Evolutionary conservation across 2,329 filamentous ascomycete genomes (phyloP).

Genomic region (Alternaria longipes): DNA sequence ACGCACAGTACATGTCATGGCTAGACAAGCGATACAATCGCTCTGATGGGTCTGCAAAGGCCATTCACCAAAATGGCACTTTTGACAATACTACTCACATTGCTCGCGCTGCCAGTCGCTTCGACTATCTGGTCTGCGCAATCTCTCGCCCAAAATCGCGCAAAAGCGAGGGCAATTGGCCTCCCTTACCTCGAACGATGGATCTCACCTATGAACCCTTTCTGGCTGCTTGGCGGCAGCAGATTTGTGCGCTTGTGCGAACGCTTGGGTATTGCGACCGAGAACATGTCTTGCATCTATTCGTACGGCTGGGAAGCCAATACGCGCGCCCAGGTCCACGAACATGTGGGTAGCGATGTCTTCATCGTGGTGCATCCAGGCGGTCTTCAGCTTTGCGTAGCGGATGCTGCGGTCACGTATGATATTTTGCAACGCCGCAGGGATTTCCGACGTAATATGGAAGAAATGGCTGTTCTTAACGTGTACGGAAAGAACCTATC

Average conservation of each 20-base stretch:
- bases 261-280: slow-evolving; percentile 8
- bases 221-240: slow-evolving; percentile 26
- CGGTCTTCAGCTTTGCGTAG: neutral
- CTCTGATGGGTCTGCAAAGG: too few relatives aligned
- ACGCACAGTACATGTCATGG: neutral
- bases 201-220: slow-evolving; percentile 21
- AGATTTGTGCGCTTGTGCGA: slow-evolving; percentile 7
- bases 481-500: too few relatives aligned
- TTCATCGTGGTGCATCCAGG: neutral
- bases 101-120: slow-evolving; percentile 1
- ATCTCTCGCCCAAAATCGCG: slow-evolving; percentile 8
- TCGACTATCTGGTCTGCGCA: slow-evolving; percentile 3
- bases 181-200: slow-evolving; percentile 28
- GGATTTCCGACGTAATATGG: too few relatives aligned
- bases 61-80: too few relatives aligned
- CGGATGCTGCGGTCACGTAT: slow-evolving; percentile 12
- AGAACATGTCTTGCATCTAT: slow-evolving; percentile 12
- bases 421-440: neutral
- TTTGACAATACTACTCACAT: neutral
- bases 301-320: slow-evolving; percentile 24
- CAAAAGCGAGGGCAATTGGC: slow-evolving; percentile 19
- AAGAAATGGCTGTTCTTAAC: too few relatives aligned
- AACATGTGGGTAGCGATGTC: slow-evolving; percentile 12
- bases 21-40: too few relatives aligned
- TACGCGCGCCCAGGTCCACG: slow-evolving; percentile 11